A percentile compares a stretch with the other conserved stretches of the same genome.
phyloP scores from a whole-genome alignment of 2,329 filamentous ascomycete species.

The Escovopsis sp. region DNA sequence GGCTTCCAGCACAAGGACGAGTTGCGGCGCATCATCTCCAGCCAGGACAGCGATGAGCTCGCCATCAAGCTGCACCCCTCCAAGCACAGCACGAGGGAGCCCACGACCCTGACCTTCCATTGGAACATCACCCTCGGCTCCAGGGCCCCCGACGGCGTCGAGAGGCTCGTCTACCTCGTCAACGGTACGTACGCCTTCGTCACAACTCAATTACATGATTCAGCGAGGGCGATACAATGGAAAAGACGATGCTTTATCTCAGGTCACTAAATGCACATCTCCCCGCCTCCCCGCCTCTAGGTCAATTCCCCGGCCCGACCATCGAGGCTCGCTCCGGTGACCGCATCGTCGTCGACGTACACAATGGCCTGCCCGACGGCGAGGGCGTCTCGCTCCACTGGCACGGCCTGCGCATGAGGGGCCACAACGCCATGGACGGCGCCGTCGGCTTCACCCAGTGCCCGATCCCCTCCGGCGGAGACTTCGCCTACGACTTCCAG shows the following conservation, averaged over 20 bases:
- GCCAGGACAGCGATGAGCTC: conserved; percentile 4
- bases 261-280: no score
- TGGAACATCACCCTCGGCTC: conserved; percentile 9
- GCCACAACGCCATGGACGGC: conserved; percentile 54
- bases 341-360: conserved; percentile 49
- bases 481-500: conserved; percentile 39
- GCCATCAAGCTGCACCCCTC: conserved; percentile 7
- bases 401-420: conserved; percentile 60
- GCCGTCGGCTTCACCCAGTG: conserved; percentile 34
- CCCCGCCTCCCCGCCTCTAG: no score
- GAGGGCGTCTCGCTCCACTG: conserved; percentile 56
- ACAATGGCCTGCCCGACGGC: conserved; percentile 40
- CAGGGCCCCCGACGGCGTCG: conserved; percentile 10
- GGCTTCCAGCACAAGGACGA: neutral
- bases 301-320: conserved; percentile 52
- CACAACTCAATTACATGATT: no score
- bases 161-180: conserved; percentile 12
- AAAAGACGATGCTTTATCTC: no score
- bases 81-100: conserved; percentile 5
- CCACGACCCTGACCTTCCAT: conserved; percentile 7
- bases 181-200: conserved; percentile 11
- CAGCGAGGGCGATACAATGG: no score
- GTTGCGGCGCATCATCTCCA: neutral
- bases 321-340: conserved; percentile 59
- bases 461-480: conserved; percentile 33